Percentiles rank a stretch among this genome's conserved stretches.
These are phyloP conservation scores for Lenwebbia sp. DNA, from an alignment of 345 rosid genomes.

Conservation along the genomic window DNA sequence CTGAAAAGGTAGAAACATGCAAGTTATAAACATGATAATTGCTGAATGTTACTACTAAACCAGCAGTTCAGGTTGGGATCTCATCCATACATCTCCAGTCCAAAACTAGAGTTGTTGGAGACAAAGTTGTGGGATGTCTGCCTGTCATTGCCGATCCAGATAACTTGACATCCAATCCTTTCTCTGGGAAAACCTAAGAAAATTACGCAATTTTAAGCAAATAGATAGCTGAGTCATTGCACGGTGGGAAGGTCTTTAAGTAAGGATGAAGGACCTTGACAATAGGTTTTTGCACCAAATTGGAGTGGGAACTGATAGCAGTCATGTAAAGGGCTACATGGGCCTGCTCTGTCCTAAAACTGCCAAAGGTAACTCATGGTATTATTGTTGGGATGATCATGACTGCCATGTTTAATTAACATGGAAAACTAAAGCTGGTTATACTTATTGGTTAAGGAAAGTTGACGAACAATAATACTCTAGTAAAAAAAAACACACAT, in stretches of 20 bases:
- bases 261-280: conserved; percentile 28
- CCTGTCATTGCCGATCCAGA: conserved; percentile 62
- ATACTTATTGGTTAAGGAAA: background rate
- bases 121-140: conserved; percentile 72
- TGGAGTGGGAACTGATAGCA: conserved; percentile 67
- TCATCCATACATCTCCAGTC: conserved; percentile 73
- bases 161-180: conserved; percentile 51
- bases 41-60: background rate
- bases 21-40: conserved; percentile 3
- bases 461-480: background rate
- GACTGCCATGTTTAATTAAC: background rate
- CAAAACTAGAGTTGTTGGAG: conserved; percentile 61
- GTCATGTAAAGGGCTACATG: conserved; percentile 77
- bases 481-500: background rate
- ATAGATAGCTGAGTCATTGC: background rate
- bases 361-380: conserved; percentile 9
- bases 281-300: conserved; percentile 52
- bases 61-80: background rate
- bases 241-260: background rate
- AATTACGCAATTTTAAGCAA: background rate
- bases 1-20: conserved; percentile 23
- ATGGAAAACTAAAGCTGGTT: background rate
- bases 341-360: conserved; percentile 78
- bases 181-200: conserved; percentile 57
- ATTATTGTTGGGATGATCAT: background rate